Conservation (phyloP, 2,329 filamentous ascomycete genomes). For the Cercospora berteroae region DNA sequence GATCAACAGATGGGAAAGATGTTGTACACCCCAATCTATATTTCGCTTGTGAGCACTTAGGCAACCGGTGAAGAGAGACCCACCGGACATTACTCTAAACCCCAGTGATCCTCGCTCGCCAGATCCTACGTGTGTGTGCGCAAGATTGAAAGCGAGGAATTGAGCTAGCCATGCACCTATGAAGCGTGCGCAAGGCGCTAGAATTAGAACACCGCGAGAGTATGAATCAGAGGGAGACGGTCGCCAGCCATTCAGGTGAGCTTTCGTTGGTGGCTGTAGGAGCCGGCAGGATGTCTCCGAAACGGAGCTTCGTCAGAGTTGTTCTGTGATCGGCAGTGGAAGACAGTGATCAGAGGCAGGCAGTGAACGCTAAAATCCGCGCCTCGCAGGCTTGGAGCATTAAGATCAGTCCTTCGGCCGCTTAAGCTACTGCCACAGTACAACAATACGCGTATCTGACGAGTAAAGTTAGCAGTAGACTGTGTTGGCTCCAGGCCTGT, state of each 20-base stretch:
- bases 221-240: not conserved
- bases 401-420: not conserved
- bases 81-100: slow-evolving; percentile 1
- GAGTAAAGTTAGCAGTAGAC: not conserved
- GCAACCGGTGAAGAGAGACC: not conserved
- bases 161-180: not conserved
- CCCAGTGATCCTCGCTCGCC: slow-evolving; percentile 1
- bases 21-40: not conserved
- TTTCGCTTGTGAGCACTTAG: not conserved
- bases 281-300: slow-evolving; percentile 1
- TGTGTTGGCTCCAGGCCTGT: not conserved
- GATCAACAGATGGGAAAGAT: not conserved
- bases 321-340: not conserved
- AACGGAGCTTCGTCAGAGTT: not conserved
- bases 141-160: not conserved
- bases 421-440: not conserved
- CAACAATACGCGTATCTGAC: not conserved
- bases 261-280: not conserved
- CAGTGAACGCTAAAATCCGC: not conserved
- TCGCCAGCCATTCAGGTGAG: not conserved
- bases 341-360: not conserved
- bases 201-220: not conserved
- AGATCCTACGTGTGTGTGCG: not conserved
- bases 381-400: not conserved
- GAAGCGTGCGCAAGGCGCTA: not conserved